Evolutionary conservation across 805 yeast species (phyloP).

Genomic region (Jamesozyma jinghongensis): DNA sequence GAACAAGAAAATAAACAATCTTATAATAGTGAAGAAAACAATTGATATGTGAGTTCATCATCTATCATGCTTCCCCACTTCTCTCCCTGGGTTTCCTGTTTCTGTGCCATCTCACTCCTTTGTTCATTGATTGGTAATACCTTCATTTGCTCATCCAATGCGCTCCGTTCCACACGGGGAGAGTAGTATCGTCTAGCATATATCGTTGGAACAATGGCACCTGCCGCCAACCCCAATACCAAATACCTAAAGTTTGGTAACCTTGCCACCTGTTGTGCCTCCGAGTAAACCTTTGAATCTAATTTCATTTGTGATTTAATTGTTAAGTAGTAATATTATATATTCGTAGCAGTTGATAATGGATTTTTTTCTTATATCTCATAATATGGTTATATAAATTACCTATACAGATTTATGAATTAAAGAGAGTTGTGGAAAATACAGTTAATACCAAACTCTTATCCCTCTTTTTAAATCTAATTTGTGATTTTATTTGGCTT

Average conservation of each 20-base stretch:
- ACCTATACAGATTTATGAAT: too few relatives aligned
- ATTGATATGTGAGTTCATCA: slow-evolving; percentile 11
- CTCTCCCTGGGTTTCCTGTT: not conserved
- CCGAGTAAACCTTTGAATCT: slow-evolving; percentile 19
- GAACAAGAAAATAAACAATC: not conserved
- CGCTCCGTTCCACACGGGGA: slow-evolving; percentile 9
- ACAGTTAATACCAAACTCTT: too few relatives aligned
- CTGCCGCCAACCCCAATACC: slow-evolving; percentile 22
- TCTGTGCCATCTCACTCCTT: too few relatives aligned
- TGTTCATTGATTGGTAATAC: slow-evolving; percentile 2
- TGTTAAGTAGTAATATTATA: not conserved
- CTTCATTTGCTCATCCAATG: slow-evolving; percentile 3
- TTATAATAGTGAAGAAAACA: slow-evolving; percentile 18
- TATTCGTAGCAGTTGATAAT: not conserved
- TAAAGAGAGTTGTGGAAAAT: too few relatives aligned
- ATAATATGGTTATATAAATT: not conserved
- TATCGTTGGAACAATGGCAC: slow-evolving; percentile 24
- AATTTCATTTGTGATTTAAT: slow-evolving; percentile 16
- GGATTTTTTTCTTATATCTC: not conserved
- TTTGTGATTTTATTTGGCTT: too few relatives aligned
- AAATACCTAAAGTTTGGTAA: slow-evolving; percentile 20
- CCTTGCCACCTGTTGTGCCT: slow-evolving; percentile 22
- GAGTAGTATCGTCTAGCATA: slow-evolving; percentile 12
- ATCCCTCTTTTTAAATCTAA: too few relatives aligned
- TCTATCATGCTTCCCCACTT: slow-evolving; percentile 3